phyloP scores from a whole-genome alignment of 1,284 basidiomycete species.

The Microbotryum intermedium region DNA sequence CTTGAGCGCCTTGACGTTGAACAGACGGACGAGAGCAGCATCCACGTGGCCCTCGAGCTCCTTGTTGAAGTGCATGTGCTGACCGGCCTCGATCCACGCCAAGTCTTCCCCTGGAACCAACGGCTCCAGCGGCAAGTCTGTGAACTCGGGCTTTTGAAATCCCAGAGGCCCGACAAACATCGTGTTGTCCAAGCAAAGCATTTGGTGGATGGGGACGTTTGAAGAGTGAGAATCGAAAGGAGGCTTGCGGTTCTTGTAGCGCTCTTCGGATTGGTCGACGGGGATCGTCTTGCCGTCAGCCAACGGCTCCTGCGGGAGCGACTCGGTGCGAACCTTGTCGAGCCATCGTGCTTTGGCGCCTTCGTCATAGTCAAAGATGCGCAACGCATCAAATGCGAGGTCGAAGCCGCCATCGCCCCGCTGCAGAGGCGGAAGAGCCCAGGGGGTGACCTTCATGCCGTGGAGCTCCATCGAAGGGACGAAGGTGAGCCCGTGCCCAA shows the following conservation, averaged over 20 bases:
- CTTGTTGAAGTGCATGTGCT: constrained; percentile 2
- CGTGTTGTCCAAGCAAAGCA: constrained; percentile 29
- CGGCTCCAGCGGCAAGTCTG: neutral
- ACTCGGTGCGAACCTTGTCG: neutral
- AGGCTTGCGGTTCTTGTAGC: constrained; percentile 16
- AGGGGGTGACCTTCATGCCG: neutral
- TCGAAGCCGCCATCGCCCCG: neutral
- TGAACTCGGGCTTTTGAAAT: constrained; percentile 12
- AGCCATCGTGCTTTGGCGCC: neutral
- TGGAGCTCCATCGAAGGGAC: neutral
- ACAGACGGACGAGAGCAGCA: neutral
- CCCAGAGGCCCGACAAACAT: constrained; percentile 26
- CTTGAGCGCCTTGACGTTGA: neutral
- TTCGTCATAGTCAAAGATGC: constrained; percentile 1
- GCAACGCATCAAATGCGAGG: neutral
- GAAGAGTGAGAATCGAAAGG: constrained; percentile 7
- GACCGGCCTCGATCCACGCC: neutral
- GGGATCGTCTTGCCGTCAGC: neutral
- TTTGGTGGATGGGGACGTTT: constrained; percentile 13
- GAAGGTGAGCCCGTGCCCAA: neutral
- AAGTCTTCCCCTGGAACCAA: neutral
- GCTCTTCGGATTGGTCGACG: too few species aligned
- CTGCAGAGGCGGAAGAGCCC: neutral
- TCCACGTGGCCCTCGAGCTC: neutral
- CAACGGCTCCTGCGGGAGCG: neutral